These are phyloP conservation scores for peach (Prunus persica) DNA, from an alignment of 306 rosid species.

Conservation along the genomic window DNA sequence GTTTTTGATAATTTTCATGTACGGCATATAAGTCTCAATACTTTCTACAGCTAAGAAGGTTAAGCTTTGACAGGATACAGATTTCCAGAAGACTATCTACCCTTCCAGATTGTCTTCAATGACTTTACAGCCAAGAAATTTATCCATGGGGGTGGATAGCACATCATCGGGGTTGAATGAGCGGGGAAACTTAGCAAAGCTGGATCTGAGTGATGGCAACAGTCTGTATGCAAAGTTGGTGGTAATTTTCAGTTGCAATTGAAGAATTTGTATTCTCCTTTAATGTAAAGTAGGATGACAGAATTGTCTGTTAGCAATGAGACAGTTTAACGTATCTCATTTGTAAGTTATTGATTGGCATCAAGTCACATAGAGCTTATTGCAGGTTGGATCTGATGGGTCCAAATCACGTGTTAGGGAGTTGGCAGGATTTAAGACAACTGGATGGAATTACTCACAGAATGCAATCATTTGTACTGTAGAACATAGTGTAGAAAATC, in stretches of 20 bases:
- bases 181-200: conserved; percentile 55
- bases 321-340: conserved; percentile 19
- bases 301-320: neutral
- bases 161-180: conserved; percentile 34
- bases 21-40: neutral
- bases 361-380: conserved; percentile 20
- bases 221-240: conserved; percentile 79
- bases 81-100: conserved; percentile 63
- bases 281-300: neutral
- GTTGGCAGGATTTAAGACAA: conserved; percentile 73
- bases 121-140: conserved; percentile 47
- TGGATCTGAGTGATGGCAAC: conserved; percentile 79
- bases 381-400: conserved; percentile 96
- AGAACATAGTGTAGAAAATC: conserved; percentile 62
- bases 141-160: conserved; percentile 36
- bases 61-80: conserved; percentile 52
- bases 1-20: neutral
- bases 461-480: conserved; percentile 90
- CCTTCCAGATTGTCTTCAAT: conserved; percentile 56
- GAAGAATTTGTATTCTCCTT: conserved; percentile 15
- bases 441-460: conserved; percentile 94
- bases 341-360: conserved; percentile 3
- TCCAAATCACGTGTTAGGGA: conserved; percentile 86
- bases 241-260: conserved; percentile 46
- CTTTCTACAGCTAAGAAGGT: conserved; percentile 27